These are phyloP conservation scores for Furcasterigmium furcatum DNA, from an alignment of 2,329 filamentous ascomycete genomes.

Conservation along the genomic window DNA sequence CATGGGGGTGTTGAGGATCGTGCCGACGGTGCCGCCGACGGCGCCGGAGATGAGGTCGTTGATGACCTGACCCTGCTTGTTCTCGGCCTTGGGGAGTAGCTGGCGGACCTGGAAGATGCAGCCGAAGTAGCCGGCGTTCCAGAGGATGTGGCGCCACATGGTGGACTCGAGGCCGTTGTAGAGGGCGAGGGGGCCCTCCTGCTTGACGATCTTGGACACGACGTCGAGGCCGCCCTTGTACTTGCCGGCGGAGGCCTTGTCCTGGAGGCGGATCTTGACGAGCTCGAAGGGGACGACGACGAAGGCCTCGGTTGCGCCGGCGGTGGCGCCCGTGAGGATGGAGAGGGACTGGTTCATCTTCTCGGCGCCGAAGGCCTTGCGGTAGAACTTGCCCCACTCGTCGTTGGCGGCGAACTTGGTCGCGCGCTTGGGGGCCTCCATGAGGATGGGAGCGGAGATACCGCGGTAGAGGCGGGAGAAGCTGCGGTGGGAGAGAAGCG, in stretches of 20 bases:
- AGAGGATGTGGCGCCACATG: conserved; percentile 85
- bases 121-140: conserved; percentile 97
- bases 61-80: conserved; percentile 75
- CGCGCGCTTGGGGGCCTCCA: conserved; percentile 91
- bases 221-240: conserved; percentile 82
- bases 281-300: conserved; percentile 98
- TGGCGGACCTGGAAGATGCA: conserved; percentile 96
- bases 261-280: conserved; percentile 96
- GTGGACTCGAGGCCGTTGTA: conserved; percentile 98
- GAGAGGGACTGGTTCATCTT: conserved; percentile 93
- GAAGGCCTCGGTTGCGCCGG: conserved; percentile 92
- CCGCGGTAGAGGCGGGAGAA: conserved; percentile 91
- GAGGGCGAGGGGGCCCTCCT: conserved; percentile 81
- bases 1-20: conserved; percentile 90
- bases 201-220: conserved; percentile 74
- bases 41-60: conserved; percentile 88
- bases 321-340: conserved; percentile 88
- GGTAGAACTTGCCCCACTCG: conserved; percentile 95
- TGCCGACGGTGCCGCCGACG: conserved; percentile 84
- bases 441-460: conserved; percentile 92
- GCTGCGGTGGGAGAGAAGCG: conserved; percentile 37
- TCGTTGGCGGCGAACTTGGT: conserved; percentile 99
- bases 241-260: conserved; percentile 87
- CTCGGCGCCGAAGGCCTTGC: conserved; percentile 74
- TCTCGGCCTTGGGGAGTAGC: conserved; percentile 75